Evolutionary conservation across 305 asterid species (phyloP).

Genomic region (Fraxinus platypoda): DNA sequence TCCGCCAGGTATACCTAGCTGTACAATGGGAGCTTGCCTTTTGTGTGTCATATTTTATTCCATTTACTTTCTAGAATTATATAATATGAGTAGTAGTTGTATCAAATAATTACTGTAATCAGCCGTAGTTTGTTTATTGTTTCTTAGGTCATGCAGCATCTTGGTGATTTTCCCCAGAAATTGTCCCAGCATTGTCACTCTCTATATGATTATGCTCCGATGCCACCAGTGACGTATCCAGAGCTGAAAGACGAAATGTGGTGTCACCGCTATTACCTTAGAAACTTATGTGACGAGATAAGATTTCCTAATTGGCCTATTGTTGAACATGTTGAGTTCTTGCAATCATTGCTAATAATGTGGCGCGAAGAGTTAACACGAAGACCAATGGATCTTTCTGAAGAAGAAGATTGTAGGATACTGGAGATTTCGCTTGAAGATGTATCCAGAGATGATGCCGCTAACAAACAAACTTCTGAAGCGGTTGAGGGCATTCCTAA

Average conservation of each 20-base stretch:
- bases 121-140: conserved; percentile 28
- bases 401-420: conserved; percentile 94
- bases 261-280: conserved; percentile 96
- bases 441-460: conserved; percentile 80
- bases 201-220: conserved; percentile 95
- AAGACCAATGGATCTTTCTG: conserved; percentile 99
- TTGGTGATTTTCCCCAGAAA: conserved; percentile 95
- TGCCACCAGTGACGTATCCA: conserved; percentile 98
- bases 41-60: background rate
- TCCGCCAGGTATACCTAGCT: conserved; percentile 68
- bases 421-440: conserved; percentile 90
- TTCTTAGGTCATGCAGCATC: conserved; percentile 94
- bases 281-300: conserved; percentile 92
- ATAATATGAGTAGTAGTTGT: conserved; percentile 17
- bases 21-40: conserved; percentile 10
- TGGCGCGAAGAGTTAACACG: conserved; percentile 98
- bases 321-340: conserved; percentile 96
- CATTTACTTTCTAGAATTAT: conserved; percentile 8
- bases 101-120: conserved; percentile 18
- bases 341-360: conserved; percentile 95
- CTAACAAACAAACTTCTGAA: conserved; percentile 45
- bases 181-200: conserved; percentile 95
- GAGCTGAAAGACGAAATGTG: conserved; percentile 99
- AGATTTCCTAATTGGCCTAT: conserved; percentile 98
- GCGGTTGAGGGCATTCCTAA: conserved; percentile 48